A percentile compares a stretch with the other conserved stretches of the same genome.
Evolutionary conservation across 2,329 filamentous ascomycete genomes (phyloP).

Genomic region (Apiospora phragmitis): DNA sequence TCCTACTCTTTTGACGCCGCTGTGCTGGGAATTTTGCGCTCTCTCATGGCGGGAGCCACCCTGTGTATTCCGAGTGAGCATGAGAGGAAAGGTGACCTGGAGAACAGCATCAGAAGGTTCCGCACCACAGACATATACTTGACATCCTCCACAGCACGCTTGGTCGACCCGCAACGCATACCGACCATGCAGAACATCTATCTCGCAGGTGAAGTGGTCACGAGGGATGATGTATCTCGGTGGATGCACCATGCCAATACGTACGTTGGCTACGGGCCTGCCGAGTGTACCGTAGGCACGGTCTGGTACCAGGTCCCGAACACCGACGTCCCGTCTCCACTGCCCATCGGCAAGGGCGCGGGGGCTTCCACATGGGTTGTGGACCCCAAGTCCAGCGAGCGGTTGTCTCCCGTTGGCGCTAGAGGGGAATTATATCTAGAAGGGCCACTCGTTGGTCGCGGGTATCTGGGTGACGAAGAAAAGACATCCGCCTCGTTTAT

Average conservation of each 20-base stretch:
- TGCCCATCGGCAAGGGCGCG: not conserved
- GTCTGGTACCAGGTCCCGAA: not conserved
- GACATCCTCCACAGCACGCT: not conserved
- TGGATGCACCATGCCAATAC: not conserved
- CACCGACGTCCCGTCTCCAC: not conserved
- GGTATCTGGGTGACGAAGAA: not conserved
- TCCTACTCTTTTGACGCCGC: slow-evolving; percentile 39
- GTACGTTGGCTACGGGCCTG: not conserved
- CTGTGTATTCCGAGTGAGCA: slow-evolving; percentile 31
- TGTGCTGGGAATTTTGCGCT: slow-evolving; percentile 35
- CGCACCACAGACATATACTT: not conserved
- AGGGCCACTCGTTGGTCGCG: not conserved
- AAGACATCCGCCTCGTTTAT: not conserved
- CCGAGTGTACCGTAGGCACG: not conserved
- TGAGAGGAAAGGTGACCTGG: not conserved
- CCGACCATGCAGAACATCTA: not conserved
- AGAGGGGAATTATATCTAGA: not conserved
- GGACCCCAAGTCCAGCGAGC: not conserved
- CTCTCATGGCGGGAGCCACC: slow-evolving; percentile 25
- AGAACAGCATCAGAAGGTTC: not conserved
- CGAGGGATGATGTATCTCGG: not conserved
- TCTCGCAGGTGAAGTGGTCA: not conserved
- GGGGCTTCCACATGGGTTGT: not conserved
- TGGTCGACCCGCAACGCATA: not conserved
- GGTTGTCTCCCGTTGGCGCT: not conserved